Evolutionary conservation across 345 rosid genomes (phyloP).

Genomic region (Anastatica hierochuntica): DNA sequence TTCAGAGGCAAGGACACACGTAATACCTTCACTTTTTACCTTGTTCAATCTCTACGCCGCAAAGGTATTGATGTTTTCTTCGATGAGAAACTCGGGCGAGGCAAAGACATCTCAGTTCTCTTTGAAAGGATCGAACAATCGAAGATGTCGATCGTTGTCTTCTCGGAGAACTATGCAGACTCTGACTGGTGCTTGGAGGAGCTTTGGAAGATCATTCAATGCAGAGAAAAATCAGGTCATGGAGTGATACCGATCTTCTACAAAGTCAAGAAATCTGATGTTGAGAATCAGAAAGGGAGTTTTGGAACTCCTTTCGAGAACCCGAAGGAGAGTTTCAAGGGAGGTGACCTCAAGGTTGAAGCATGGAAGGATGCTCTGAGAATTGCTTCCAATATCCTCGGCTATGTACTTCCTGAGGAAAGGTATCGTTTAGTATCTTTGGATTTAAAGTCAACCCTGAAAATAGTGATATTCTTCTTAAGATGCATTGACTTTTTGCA

Average conservation of each 20-base stretch:
- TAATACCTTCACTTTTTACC: constrained; percentile 14
- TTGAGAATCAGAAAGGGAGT: constrained; percentile 15
- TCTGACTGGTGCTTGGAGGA: constrained; percentile 31
- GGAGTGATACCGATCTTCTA: constrained; percentile 24
- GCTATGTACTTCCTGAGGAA: constrained; percentile 8
- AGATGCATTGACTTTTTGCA: not conserved
- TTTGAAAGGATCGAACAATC: constrained; percentile 21
- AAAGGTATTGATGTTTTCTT: constrained; percentile 18
- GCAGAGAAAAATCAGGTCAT: not conserved
- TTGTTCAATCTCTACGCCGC: not conserved
- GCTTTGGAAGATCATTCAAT: constrained; percentile 18
- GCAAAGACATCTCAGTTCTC: constrained; percentile 1
- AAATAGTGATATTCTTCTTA: too few species aligned
- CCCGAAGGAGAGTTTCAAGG: constrained; percentile 2
- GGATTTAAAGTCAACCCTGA: not conserved
- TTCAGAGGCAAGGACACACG: constrained; percentile 26
- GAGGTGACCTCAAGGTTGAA: not conserved
- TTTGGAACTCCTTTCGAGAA: constrained; percentile 7
- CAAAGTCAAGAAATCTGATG: constrained; percentile 21
- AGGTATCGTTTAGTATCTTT: not conserved
- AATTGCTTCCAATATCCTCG: constrained; percentile 8
- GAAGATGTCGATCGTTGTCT: constrained; percentile 14
- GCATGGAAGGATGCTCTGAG: constrained; percentile 17
- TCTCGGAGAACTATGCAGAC: constrained; percentile 22
- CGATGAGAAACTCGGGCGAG: constrained; percentile 8